These are phyloP conservation scores for Angophora floribunda DNA, from an alignment of 345 rosid species.

Conservation along the genomic window DNA sequence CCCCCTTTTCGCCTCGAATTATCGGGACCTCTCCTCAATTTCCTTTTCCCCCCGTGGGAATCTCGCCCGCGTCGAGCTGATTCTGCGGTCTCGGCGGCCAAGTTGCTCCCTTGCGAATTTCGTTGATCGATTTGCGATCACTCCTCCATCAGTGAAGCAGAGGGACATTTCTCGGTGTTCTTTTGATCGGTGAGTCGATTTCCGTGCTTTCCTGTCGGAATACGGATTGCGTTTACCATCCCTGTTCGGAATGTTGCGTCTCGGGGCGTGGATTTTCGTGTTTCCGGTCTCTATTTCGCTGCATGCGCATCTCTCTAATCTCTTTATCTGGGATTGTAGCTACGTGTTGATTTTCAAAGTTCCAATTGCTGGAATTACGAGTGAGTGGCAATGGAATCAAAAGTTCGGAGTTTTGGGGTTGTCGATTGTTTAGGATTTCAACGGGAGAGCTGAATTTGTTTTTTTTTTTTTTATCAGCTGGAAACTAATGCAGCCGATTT, in stretches of 20 bases:
- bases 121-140: neutral
- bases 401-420: neutral
- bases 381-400: neutral
- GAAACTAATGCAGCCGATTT: neutral
- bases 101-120: neutral
- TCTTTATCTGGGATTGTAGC: neutral
- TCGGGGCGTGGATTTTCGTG: neutral
- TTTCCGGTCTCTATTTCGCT: neutral
- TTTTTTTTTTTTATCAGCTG: neutral
- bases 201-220: neutral
- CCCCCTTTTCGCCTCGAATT: neutral
- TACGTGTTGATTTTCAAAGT: neutral
- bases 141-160: neutral
- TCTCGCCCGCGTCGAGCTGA: neutral
- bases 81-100: neutral
- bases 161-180: neutral
- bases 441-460: neutral
- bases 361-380: neutral
- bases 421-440: neutral
- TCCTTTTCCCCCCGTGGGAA: neutral
- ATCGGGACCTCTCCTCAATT: neutral
- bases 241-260: neutral
- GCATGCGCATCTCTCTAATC: neutral
- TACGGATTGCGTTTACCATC: neutral
- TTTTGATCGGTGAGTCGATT: neutral